A percentile compares a stretch with the other conserved stretches of the same genome.
phyloP scores from a whole-genome alignment of 495 filamentous ascomycete genomes.

The Bryoglossum gracile region DNA sequence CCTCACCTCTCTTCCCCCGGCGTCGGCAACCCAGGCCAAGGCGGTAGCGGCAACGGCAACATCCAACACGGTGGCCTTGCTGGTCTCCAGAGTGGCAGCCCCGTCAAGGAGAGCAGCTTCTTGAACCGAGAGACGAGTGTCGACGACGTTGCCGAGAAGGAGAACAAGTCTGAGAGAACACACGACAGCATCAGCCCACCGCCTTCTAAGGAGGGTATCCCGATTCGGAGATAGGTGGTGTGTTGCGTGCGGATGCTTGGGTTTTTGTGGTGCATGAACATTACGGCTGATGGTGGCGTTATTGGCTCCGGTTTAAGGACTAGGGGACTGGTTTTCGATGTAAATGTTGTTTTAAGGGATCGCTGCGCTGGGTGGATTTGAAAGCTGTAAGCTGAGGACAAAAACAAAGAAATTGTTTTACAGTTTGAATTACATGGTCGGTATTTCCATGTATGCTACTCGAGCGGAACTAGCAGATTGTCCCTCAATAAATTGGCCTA shows the following conservation, averaged over 20 bases:
- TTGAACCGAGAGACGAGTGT: conserved; percentile 67
- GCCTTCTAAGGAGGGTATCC: conserved; percentile 48
- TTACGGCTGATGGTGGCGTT: conserved; percentile 22
- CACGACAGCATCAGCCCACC: conserved; percentile 38
- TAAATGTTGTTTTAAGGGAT: conserved; percentile 16
- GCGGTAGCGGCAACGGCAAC: conserved; percentile 35
- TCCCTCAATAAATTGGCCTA: no score
- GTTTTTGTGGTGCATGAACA: not conserved
- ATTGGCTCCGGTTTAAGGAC: conserved; percentile 7
- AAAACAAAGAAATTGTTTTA: conserved; percentile 11
- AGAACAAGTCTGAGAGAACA: conserved; percentile 18
- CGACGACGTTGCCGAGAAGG: conserved; percentile 51
- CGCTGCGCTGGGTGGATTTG: not conserved
- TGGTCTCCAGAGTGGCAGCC: conserved; percentile 54
- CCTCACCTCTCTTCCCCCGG: conserved; percentile 76
- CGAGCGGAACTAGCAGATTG: no score
- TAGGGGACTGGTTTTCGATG: conserved; percentile 13
- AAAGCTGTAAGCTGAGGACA: conserved; percentile 1
- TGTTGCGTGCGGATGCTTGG: not conserved
- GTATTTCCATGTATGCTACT: not conserved
- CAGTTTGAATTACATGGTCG: not conserved
- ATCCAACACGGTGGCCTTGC: conserved; percentile 23
- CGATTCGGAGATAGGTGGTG: conserved; percentile 41
- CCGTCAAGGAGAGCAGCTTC: conserved; percentile 80
- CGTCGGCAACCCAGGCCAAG: conserved; percentile 37